These are phyloP conservation scores for Rhizophagus prolifer DNA, from an alignment of 192 early-diverging fungal species.

Conservation along the genomic window DNA sequence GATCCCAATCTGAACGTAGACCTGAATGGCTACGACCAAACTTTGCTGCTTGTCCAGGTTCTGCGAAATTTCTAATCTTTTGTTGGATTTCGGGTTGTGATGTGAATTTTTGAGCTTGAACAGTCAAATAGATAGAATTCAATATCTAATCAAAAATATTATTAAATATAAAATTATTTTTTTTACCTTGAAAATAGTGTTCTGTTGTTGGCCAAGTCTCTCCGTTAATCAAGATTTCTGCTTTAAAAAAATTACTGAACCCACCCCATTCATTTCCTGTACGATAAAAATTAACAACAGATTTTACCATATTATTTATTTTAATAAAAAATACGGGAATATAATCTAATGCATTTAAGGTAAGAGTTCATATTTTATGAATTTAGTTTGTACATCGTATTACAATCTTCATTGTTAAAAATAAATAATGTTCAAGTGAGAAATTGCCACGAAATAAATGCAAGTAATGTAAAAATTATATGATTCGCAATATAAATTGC, in stretches of 20 bases:
- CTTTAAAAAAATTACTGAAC: conserved; percentile 44
- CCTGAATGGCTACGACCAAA: conserved; percentile 40
- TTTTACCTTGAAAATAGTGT: conserved; percentile 46
- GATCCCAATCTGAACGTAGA: conserved; percentile 45
- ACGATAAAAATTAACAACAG: conserved; percentile 32
- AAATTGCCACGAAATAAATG: too few relatives aligned
- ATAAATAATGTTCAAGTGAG: too few relatives aligned
- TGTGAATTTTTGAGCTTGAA: conserved; percentile 19
- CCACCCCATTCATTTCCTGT: conserved; percentile 31
- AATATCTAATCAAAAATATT: too few relatives aligned
- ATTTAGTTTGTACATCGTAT: too few relatives aligned
- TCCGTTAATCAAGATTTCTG: conserved; percentile 36
- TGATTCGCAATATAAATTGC: neutral
- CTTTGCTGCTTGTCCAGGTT: conserved; percentile 40
- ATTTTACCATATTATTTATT: too few relatives aligned
- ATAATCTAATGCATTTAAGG: too few relatives aligned
- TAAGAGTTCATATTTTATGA: too few relatives aligned
- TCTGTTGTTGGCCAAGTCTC: conserved; percentile 39
- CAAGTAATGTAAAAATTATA: too few relatives aligned
- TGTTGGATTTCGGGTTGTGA: conserved; percentile 21
- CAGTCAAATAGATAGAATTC: neutral
- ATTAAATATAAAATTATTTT: neutral
- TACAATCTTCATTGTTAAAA: too few relatives aligned
- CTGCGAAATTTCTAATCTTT: conserved; percentile 24
- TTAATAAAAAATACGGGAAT: too few relatives aligned